Base-by-base conservation (phyloP, 768 basidiomycete species). In the Boletus patriciae region DNA sequence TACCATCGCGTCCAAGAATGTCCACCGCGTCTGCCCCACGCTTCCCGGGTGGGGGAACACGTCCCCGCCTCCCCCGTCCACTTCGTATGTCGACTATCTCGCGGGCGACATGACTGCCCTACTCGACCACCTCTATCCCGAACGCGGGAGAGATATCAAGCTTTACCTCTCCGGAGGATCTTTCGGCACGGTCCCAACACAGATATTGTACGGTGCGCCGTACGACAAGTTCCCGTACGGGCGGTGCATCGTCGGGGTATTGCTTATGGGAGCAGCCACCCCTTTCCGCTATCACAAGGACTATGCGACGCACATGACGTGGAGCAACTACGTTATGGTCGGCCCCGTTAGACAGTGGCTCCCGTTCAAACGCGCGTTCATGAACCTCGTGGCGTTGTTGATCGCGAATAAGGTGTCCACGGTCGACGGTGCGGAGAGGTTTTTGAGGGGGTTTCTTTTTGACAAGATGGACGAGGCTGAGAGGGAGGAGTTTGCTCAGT, bases 1-100 rank as follows among this genome's bases (percentile, higher is more conserved):
- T 15, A 61, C 68, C 29, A 62, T 82, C 54, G 34, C 72, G 11
- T 71, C 77, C 16, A 78, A 74, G 59, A 63, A 75, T 42, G 66
- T 80, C 5, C 83, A 81, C 62, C 70, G 71, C 50, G 64, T 85
- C 40, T 73, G 77, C 12, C 83, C 83, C 4, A 80, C 83, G 11
- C 77, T 85, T 31, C 79, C 82, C 21, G 84, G 82, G 2, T 85
- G 84, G 83, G 83, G 83, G 4, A 74, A 74, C 44, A 79, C 83
- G 6, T 80, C 82, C 0, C 76, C 80, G 1, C 66, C 76, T 6
- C 65, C 64, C 4, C 57, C 70, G 9, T 55, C 67, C 9, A 54
- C 66, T 0, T 62, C 76, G 2, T 84, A 79, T 61, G 65, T 77
- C 47, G 67, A 74, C 23, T 73, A 73, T 13, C 67, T 85, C 53